Evolutionary conservation across 2,329 filamentous ascomycete genomes (phyloP).

Genomic region (Biscogniauxia mediterranea): DNA sequence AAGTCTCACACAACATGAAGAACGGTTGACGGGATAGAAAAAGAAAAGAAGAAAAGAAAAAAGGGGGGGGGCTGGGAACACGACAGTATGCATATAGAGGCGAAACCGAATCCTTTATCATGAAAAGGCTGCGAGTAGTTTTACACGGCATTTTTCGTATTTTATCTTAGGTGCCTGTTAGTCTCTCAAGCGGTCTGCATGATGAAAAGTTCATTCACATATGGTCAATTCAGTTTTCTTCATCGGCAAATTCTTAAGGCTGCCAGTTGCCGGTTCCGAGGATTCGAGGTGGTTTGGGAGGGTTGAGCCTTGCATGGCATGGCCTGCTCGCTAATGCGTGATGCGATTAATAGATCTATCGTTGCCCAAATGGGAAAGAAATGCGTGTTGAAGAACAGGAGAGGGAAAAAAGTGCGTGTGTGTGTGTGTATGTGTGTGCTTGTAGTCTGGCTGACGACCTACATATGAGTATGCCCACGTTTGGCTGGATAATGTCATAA

Average conservation of each 20-base stretch:
- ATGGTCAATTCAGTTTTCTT: neutral
- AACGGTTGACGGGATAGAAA: neutral
- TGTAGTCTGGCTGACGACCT: neutral
- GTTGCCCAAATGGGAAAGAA: neutral
- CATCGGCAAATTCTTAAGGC: neutral
- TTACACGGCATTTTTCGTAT: neutral
- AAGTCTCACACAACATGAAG: neutral
- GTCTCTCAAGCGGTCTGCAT: neutral
- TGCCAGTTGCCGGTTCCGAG: neutral
- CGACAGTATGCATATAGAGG: neutral
- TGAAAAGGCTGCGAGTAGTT: neutral
- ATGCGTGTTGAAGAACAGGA: neutral
- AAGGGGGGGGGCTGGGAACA: slow-evolving; percentile 1
- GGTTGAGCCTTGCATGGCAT: neutral
- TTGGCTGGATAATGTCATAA: neutral
- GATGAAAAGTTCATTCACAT: neutral
- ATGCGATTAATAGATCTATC: neutral
- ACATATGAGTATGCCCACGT: neutral
- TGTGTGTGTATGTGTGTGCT: too few species aligned
- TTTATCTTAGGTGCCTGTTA: neutral
- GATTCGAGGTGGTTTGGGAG: neutral
- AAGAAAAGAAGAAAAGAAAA: slow-evolving; percentile 5
- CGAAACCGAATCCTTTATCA: slow-evolving; percentile 4
- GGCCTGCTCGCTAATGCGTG: neutral
- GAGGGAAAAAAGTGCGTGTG: neutral